A percentile compares a stretch with the other conserved stretches of the same genome.
phyloP scores from a whole-genome alignment of 768 basidiomycete species.

The Boletus speciosus region DNA sequence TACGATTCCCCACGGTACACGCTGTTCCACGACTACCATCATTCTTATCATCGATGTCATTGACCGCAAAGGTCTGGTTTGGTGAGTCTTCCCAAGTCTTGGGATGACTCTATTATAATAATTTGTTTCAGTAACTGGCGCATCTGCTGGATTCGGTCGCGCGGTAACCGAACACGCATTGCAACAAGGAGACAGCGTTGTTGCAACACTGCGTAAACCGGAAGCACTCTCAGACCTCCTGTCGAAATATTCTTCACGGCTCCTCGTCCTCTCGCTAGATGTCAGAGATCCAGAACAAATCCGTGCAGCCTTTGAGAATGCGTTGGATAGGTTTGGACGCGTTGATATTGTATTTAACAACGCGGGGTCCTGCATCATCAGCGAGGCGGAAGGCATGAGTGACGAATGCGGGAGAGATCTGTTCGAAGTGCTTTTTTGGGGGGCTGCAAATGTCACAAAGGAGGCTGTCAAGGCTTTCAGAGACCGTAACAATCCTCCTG shows the following conservation, averaged over 20 bases:
- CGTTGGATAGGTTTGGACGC: constrained; percentile 36
- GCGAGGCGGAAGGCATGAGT: constrained; percentile 37
- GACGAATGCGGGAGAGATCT: constrained; percentile 32
- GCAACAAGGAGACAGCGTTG: constrained; percentile 36
- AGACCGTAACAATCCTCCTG: constrained; percentile 36
- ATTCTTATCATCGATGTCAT: constrained; percentile 4
- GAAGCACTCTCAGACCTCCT: constrained; percentile 29
- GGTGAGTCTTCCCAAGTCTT: constrained; percentile 8
- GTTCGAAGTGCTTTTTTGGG: constrained; percentile 43
- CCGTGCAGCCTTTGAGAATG: constrained; percentile 32
- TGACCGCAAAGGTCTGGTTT: constrained; percentile 21
- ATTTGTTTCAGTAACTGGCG: constrained; percentile 36
- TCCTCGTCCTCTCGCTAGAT: constrained; percentile 40
- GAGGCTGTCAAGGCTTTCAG: constrained; percentile 36
- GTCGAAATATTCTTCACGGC: constrained; percentile 27
- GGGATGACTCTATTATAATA: neutral
- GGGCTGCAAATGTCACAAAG: constrained; percentile 30
- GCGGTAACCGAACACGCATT: constrained; percentile 34
- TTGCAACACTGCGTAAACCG: constrained; percentile 39
- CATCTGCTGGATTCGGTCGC: constrained; percentile 39
- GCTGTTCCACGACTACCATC: neutral
- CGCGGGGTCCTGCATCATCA: constrained; percentile 31
- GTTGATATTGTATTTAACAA: constrained; percentile 48
- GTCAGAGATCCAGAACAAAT: constrained; percentile 35
- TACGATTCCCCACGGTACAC: neutral